Conservation (phyloP, 2,329 filamentous ascomycete genomes). For the Penicillium freii region DNA sequence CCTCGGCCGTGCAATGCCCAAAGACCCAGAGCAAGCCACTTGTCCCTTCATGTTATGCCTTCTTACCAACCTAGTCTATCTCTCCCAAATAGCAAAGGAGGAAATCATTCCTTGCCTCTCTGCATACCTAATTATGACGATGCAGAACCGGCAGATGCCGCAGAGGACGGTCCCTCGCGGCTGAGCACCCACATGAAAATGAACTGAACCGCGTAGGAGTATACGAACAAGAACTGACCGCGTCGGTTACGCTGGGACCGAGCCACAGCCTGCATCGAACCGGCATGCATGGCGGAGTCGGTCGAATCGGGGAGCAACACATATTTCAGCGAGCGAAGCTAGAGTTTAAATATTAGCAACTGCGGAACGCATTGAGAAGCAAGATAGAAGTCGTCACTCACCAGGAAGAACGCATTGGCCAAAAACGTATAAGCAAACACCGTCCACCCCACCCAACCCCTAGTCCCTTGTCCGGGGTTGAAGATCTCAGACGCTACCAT, state of each 20-base stretch:
- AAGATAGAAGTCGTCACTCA: slow-evolving; percentile 47
- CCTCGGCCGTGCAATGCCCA: slow-evolving; percentile 6
- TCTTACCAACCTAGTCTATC: slow-evolving; percentile 14
- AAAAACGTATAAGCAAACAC: slow-evolving; percentile 90
- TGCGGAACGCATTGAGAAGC: neutral
- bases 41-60: slow-evolving; percentile 7
- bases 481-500: slow-evolving; percentile 74
- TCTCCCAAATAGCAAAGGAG: slow-evolving; percentile 6
- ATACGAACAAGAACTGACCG: slow-evolving; percentile 89
- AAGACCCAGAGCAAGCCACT: slow-evolving; percentile 10
- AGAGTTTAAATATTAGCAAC: slow-evolving; percentile 1
- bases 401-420: slow-evolving; percentile 92
- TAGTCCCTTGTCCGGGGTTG: slow-evolving; percentile 75
- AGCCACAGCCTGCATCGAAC: slow-evolving; percentile 67
- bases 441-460: slow-evolving; percentile 83
- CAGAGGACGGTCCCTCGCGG: slow-evolving; percentile 46
- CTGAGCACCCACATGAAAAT: slow-evolving; percentile 87
- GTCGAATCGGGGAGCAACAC: slow-evolving; percentile 85
- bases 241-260: slow-evolving; percentile 81
- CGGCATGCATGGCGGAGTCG: slow-evolving; percentile 60
- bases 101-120: neutral
- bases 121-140: slow-evolving; percentile 1
- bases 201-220: slow-evolving; percentile 91
- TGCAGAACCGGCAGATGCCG: slow-evolving; percentile 22
- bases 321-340: slow-evolving; percentile 94